Base-by-base conservation (phyloP, 2,329 filamentous ascomycete genomes). In the Beauveria scarabaeidicola region DNA sequence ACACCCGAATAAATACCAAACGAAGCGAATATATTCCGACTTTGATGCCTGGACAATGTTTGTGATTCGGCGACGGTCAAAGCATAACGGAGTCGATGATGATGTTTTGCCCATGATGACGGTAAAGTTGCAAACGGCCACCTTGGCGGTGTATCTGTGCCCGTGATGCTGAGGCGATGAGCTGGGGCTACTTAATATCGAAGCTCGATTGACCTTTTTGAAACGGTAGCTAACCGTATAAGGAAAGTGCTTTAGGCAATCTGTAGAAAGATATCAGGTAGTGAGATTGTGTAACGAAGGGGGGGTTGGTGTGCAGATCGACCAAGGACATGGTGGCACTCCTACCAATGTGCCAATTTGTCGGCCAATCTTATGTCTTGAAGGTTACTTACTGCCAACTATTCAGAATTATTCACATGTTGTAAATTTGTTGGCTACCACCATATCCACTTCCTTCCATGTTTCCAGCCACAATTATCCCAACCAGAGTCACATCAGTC, bases 1-100 rank as follows among this genome's bases (percentile, higher is more conserved):
- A 78, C 77, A 72, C 75, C 74, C 70, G 64, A 72, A 73, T 69
- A 72, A 71, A 73, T 73, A 70, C 66, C 67, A 70, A 71, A 69
- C 67, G 66, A 71, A 69, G 64, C 64, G 61, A 65, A 65, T 27
- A 63, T 19, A 51, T 36, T n/a, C 55, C 64, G 63, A 52, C 57
- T 15, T 66, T 62, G 66, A 64, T 46, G 21, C 17, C 10, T 13
- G 41, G 29, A 36, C 13, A 44, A 10, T 23, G 6, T 25, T 36
- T 57, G 43, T 47, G 44, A 19, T 40, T 32, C 8, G 32, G 25
- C 8, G 8, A 41, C 3, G 47, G 15, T 15, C 8, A 19, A 56
- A 6, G 8, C n/a, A 25, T 21, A 25, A 6, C 17, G n/a, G 13
- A 11, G 10, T n/a, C 10, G 7, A n/a, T 38, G 7, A 25, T 29